Conservation (phyloP, 352 stramenopile genomes). For the Phytopythium helicoides region DNA sequence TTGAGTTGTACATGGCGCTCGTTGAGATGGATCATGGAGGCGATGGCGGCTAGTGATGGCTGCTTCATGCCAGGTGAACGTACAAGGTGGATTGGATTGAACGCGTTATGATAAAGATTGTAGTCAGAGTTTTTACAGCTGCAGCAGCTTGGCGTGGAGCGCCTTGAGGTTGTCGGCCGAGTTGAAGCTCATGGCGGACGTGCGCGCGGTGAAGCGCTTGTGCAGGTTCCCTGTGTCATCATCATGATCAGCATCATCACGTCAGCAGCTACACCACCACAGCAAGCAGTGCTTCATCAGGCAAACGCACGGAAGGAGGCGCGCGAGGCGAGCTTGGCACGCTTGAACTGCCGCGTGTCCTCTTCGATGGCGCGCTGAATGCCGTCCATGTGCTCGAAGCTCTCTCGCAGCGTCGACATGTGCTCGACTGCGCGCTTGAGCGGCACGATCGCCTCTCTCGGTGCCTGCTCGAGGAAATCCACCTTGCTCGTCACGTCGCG, state of each 20-base stretch:
- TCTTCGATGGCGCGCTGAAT: conserved; percentile 45
- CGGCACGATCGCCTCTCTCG: conserved; percentile 32
- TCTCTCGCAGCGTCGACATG: conserved; percentile 34
- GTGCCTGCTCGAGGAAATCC: conserved; percentile 47
- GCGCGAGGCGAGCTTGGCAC: conserved; percentile 48
- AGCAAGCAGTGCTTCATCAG: neutral
- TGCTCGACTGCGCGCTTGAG: conserved; percentile 48
- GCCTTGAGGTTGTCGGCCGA: conserved; percentile 60
- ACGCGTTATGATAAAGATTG: no score
- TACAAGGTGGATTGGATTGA: no score
- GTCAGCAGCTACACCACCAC: neutral
- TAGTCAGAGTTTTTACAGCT: no score
- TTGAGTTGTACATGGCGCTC: no score
- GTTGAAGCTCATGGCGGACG: conserved; percentile 38
- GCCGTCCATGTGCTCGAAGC: conserved; percentile 44
- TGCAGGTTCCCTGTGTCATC: conserved; percentile 45
- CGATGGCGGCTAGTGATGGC: no score
- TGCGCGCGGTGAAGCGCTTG: conserved; percentile 49
- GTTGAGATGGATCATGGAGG: no score
- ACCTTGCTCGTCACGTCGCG: conserved; percentile 28
- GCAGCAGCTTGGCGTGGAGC: conserved; percentile 34
- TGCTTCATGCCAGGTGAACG: no score
- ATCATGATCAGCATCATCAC: no score
- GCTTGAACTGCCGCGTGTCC: conserved; percentile 47
- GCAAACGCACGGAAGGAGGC: conserved; percentile 26